phyloP scores from a whole-genome alignment of 306 rosid genomes.

The Lithocarpus polystachyus region DNA sequence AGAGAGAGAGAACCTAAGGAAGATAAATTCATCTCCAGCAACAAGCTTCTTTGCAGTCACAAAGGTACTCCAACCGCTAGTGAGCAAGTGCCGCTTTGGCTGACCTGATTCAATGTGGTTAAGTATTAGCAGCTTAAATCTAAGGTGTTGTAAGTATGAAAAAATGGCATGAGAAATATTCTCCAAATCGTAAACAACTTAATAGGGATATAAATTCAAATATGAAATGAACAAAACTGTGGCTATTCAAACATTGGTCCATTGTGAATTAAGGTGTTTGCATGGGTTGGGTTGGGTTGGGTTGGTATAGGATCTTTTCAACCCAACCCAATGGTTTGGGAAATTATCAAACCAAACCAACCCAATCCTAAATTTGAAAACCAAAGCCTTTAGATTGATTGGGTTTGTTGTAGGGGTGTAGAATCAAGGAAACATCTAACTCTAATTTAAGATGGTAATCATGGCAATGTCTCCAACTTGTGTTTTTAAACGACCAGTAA shows the following conservation, averaged over 20 bases:
- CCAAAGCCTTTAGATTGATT: background rate
- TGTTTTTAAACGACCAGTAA: background rate
- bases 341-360: too few relatives aligned
- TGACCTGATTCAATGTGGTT: constrained; percentile 46
- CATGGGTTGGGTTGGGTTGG: too few relatives aligned
- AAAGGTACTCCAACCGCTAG: constrained; percentile 76
- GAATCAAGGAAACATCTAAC: background rate
- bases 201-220: background rate
- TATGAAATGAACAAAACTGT: background rate
- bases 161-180: background rate
- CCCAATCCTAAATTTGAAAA: too few relatives aligned
- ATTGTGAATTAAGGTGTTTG: background rate
- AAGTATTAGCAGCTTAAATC: constrained; percentile 9
- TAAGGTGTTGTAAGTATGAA: background rate
- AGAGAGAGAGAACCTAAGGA: constrained; percentile 45
- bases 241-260: background rate
- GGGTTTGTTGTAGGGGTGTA: background rate
- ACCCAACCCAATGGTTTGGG: too few relatives aligned
- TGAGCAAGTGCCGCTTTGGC: constrained; percentile 69
- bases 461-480: background rate
- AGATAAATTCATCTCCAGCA: constrained; percentile 68
- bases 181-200: background rate
- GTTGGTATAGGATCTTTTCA: too few relatives aligned
- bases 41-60: constrained; percentile 55
- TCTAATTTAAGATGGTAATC: background rate